Conservation (phyloP, 106 monocot species). For the Acanthochlamys bracteata region DNA sequence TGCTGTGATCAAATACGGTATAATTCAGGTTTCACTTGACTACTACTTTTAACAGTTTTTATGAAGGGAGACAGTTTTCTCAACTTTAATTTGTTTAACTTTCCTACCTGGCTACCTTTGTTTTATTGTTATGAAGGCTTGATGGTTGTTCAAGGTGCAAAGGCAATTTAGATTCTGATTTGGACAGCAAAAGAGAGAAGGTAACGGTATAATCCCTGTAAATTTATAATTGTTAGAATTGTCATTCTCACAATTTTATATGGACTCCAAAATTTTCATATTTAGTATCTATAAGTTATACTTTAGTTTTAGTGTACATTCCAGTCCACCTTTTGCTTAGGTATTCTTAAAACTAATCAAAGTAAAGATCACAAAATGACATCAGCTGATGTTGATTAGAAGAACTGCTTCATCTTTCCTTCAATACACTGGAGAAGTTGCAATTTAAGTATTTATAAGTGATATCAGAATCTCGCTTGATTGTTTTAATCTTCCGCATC, state of each 20-base stretch:
- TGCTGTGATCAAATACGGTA: too few species aligned
- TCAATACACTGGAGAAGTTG: too few species aligned
- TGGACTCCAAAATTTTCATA: too few species aligned
- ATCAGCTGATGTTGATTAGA: too few species aligned
- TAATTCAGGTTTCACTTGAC: not conserved
- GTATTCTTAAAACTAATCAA: too few species aligned
- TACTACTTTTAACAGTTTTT: not conserved
- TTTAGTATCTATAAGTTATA: too few species aligned
- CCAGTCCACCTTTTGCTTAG: too few species aligned
- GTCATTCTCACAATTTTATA: not conserved
- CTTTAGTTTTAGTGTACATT: too few species aligned
- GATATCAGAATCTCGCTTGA: not conserved
- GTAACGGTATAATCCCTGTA: slow-evolving; percentile 14
- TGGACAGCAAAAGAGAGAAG: slow-evolving; percentile 48
- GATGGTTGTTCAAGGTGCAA: slow-evolving; percentile 26
- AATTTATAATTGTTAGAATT: not conserved
- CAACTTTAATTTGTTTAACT: not conserved
- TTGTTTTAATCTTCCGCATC: not conserved
- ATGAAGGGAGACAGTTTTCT: not conserved
- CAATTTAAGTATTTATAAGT: not conserved
- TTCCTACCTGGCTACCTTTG: not conserved
- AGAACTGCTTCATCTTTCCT: too few species aligned
- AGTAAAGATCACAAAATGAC: too few species aligned
- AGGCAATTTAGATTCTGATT: slow-evolving; percentile 29
- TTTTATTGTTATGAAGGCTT: slow-evolving; percentile 27